Base-by-base conservation (phyloP, 371 early-diverging fungal species). In the Haplosporangium sp. region DNA sequence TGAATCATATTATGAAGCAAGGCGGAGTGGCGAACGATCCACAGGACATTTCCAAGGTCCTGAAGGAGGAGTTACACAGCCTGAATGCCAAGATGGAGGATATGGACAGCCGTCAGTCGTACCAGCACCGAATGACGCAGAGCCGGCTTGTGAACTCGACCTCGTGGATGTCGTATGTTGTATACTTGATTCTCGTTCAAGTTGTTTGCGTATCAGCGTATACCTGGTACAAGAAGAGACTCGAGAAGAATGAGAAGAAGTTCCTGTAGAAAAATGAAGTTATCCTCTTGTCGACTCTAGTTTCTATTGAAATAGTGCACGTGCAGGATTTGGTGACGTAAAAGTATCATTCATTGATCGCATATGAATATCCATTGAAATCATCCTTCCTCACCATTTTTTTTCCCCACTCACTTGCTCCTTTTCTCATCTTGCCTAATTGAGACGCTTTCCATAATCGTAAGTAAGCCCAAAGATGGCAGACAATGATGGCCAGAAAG, bases 1-100 rank as follows among this genome's bases (percentile, higher is more conserved):
- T 95, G 18, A 74, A 86, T 0, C 82, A 84, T 20, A 81, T 98
- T 29, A 21, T 59, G 51, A 5, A 60, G 14, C 63, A 76, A 20
- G 67, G 64, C 0, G 70, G 66, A 2, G 36, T 65, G 8, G 41
- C 16, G 0, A 43, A 41, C 36, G 13, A 11, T 5, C 23, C 23
- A 9, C 59, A 47, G 6, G 68, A 70, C 9, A 51, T 76, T 16
- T 47, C 67, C 55, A 76, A 71, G 54, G 64, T 71, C 8, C 57
- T 76, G 43, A 76, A 71, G 67, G 71, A 70, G 13, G 77, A 76
- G 53, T 41, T 76, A 14, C 47, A 48, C 10, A 76, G 37, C 47
- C 42, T 71, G 53, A 76, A 76, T 36, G 43, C 64, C 47, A 76
- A 76, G 68, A 76, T 76, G 77, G 71, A 71, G 53, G 77, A 76